Evolutionary conservation across 257 asterid genomes (phyloP).

Genomic region (Apocynum venetum): DNA sequence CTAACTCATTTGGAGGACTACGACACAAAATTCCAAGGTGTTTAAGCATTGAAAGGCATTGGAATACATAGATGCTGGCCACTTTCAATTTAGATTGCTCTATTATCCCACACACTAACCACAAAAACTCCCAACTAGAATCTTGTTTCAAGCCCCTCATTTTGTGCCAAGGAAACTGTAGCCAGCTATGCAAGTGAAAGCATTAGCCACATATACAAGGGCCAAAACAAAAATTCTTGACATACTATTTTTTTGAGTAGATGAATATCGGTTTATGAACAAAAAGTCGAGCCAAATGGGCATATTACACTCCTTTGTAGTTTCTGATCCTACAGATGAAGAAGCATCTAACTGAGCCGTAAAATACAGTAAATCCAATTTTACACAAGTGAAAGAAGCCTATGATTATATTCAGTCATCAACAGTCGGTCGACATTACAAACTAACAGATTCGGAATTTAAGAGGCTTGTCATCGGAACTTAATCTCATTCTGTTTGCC

Average conservation of each 20-base stretch:
- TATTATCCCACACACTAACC: no score
- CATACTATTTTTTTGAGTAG: not conserved
- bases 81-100: no score
- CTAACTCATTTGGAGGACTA: no score
- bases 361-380: conserved; percentile 12
- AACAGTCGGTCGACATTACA: not conserved
- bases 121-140: not conserved
- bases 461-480: conserved; percentile 23
- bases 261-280: conserved; percentile 8
- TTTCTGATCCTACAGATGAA: conserved; percentile 17
- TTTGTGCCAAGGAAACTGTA: not conserved
- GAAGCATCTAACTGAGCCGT: conserved; percentile 15
- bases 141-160: not conserved
- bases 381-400: conserved; percentile 5
- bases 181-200: not conserved
- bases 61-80: no score
- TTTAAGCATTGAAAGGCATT: no score
- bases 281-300: conserved; percentile 6
- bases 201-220: not conserved
- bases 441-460: not conserved
- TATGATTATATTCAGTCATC: not conserved
- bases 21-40: no score
- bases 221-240: not conserved
- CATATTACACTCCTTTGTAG: conserved; percentile 13
- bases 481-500: conserved; percentile 49